Conservation (phyloP, 1,284 basidiomycete species). For the Malassezia globosa region DNA sequence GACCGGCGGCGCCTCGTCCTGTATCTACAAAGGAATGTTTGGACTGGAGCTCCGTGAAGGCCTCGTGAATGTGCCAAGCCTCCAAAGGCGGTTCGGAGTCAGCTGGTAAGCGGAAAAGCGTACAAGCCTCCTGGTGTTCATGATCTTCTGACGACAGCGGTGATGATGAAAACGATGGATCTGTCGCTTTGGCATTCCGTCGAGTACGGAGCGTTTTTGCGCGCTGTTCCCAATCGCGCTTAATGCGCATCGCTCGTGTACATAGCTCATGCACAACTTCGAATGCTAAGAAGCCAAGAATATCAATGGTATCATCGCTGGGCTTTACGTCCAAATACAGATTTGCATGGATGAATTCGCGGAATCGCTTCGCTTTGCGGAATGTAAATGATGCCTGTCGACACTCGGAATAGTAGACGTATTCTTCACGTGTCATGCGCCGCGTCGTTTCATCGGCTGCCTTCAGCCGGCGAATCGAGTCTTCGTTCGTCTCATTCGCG, state of each 20-base stretch:
- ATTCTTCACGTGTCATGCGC: conserved; percentile 91
- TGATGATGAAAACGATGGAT: neutral
- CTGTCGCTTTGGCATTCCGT: neutral
- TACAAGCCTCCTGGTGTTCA: conserved; percentile 19
- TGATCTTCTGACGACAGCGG: neutral
- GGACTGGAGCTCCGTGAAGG: conserved; percentile 36
- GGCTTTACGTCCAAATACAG: conserved; percentile 76
- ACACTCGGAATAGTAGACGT: conserved; percentile 93
- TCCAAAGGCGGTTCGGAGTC: conserved; percentile 24
- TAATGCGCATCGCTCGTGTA: conserved; percentile 49
- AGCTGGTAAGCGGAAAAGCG: conserved; percentile 30
- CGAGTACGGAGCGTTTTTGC: conserved; percentile 7
- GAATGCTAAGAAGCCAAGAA: conserved; percentile 90
- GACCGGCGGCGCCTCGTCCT: conserved; percentile 23
- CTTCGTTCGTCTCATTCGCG: conserved; percentile 88
- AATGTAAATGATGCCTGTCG: conserved; percentile 94
- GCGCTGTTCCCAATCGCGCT: conserved; percentile 28
- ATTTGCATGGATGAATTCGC: conserved; percentile 87
- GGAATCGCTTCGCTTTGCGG: conserved; percentile 78
- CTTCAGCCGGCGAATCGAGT: conserved; percentile 69
- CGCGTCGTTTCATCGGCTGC: conserved; percentile 87
- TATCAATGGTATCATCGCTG: conserved; percentile 90
- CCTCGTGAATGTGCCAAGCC: conserved; percentile 38
- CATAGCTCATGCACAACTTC: conserved; percentile 91
- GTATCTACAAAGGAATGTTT: conserved; percentile 21